Evolutionary conservation across 306 rosid species (phyloP).

Genomic region (Inga leiocalycina): DNA sequence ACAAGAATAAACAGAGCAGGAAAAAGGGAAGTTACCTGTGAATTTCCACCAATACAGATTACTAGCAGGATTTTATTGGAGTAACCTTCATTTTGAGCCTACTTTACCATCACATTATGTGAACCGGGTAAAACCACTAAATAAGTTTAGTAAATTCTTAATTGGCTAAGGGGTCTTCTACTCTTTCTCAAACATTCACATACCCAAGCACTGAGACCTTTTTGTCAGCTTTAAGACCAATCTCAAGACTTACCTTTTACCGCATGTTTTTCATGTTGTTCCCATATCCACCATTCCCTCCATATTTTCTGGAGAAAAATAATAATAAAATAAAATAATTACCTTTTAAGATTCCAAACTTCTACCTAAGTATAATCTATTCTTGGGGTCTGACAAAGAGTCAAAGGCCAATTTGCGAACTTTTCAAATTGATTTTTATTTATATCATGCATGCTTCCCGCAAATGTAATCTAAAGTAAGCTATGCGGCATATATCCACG

Average conservation of each 20-base stretch:
- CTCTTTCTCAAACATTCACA: background rate
- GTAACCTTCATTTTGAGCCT: background rate
- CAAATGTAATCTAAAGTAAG: background rate
- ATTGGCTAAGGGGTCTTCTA: background rate
- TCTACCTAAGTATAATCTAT: background rate
- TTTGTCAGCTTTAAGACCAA: background rate
- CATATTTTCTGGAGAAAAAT: background rate
- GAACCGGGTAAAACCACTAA: background rate
- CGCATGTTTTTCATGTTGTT: background rate
- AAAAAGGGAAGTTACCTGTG: background rate
- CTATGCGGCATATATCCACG: background rate
- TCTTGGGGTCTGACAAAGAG: background rate
- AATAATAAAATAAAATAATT: background rate
- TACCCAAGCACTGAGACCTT: background rate
- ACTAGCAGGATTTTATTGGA: background rate
- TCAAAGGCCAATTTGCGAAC: background rate
- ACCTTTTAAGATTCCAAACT: background rate
- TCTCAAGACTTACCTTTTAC: background rate
- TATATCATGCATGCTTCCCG: background rate
- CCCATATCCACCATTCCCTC: background rate
- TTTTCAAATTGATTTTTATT: background rate
- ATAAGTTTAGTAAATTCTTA: background rate
- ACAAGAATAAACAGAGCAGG: background rate
- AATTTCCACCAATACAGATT: background rate
- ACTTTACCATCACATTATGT: background rate